Conservation (phyloP, 1,284 basidiomycete genomes). For the Heimioporus punctisporus region DNA sequence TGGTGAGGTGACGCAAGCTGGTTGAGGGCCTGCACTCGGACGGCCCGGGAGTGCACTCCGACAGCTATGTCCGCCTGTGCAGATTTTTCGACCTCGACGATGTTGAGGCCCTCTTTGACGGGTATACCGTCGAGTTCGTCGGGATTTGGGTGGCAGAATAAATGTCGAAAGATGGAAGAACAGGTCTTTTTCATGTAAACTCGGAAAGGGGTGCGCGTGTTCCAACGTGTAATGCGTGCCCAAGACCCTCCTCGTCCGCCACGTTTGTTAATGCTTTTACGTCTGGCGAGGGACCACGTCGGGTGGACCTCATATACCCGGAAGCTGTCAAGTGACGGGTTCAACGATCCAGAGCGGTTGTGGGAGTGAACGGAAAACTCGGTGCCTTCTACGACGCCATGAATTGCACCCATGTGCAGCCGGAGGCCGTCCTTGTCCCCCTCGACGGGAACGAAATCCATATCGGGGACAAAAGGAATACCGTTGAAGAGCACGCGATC, state of each 20-base stretch:
- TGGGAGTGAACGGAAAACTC: slow-evolving; percentile 62
- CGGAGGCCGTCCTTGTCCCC: slow-evolving; percentile 42
- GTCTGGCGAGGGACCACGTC: slow-evolving; percentile 56
- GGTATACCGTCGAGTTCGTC: slow-evolving; percentile 27
- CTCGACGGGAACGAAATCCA: slow-evolving; percentile 46
- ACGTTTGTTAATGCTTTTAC: slow-evolving; percentile 36
- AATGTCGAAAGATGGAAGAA: slow-evolving; percentile 39
- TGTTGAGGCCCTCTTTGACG: slow-evolving; percentile 33
- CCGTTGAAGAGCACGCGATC: slow-evolving; percentile 55
- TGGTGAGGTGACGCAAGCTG: slow-evolving; percentile 32
- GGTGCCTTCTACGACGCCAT: slow-evolving; percentile 60
- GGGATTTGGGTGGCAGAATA: slow-evolving; percentile 34
- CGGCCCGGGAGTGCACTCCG: slow-evolving; percentile 33
- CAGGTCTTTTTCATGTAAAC: slow-evolving; percentile 42
- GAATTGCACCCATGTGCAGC: slow-evolving; percentile 57
- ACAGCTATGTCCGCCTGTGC: slow-evolving; percentile 44
- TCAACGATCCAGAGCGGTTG: slow-evolving; percentile 56
- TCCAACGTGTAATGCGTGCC: slow-evolving; percentile 60
- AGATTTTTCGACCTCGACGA: slow-evolving; percentile 37
- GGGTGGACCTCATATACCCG: slow-evolving; percentile 53
- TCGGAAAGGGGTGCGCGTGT: slow-evolving; percentile 51
- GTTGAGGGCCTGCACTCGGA: slow-evolving; percentile 42
- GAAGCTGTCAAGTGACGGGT: slow-evolving; percentile 52
- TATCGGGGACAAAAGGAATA: slow-evolving; percentile 53
- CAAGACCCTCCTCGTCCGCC: slow-evolving; percentile 44